These are phyloP conservation scores for Penicillium oxalicum DNA, from an alignment of 2,329 filamentous ascomycete species.

Conservation along the genomic window DNA sequence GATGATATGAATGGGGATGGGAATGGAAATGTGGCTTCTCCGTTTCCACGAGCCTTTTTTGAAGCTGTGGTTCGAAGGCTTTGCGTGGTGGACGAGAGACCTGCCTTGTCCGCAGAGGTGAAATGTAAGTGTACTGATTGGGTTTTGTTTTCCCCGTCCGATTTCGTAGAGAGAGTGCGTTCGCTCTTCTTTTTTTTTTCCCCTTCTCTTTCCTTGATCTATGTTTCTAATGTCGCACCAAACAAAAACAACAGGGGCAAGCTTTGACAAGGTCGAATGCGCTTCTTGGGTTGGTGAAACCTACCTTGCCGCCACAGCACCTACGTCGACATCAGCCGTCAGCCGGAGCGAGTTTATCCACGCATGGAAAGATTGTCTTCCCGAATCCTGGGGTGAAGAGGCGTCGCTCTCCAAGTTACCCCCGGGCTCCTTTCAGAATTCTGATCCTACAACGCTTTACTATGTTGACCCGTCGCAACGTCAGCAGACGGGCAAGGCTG, in stretches of 20 bases:
- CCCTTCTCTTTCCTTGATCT: too few relatives aligned
- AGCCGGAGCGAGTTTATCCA: slow-evolving; percentile 31
- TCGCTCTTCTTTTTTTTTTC: not conserved
- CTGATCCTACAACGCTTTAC: slow-evolving; percentile 33
- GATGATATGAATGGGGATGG: not conserved
- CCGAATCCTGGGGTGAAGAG: slow-evolving; percentile 39
- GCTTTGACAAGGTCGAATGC: slow-evolving; percentile 32
- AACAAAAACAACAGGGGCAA: slow-evolving; percentile 28
- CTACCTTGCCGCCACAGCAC: slow-evolving; percentile 36
- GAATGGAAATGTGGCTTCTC: slow-evolving; percentile 10
- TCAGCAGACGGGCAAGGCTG: slow-evolving; percentile 23
- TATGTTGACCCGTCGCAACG: slow-evolving; percentile 30
- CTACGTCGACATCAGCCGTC: slow-evolving; percentile 25
- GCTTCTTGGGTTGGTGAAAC: slow-evolving; percentile 36
- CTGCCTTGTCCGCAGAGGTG: slow-evolving; percentile 20
- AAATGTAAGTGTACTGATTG: slow-evolving; percentile 31
- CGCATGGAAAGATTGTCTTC: slow-evolving; percentile 39
- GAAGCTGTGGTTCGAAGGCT: slow-evolving; percentile 36
- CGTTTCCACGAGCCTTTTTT: slow-evolving; percentile 31
- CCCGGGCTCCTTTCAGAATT: slow-evolving; percentile 29
- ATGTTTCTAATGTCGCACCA: too few relatives aligned
- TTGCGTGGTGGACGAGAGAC: slow-evolving; percentile 22
- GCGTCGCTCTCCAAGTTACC: slow-evolving; percentile 30
- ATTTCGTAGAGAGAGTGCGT: not conserved
- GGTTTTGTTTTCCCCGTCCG: not conserved